Evolutionary conservation across 2,329 filamentous ascomycete species (phyloP).

Genomic region (Exophiala mesophila): DNA sequence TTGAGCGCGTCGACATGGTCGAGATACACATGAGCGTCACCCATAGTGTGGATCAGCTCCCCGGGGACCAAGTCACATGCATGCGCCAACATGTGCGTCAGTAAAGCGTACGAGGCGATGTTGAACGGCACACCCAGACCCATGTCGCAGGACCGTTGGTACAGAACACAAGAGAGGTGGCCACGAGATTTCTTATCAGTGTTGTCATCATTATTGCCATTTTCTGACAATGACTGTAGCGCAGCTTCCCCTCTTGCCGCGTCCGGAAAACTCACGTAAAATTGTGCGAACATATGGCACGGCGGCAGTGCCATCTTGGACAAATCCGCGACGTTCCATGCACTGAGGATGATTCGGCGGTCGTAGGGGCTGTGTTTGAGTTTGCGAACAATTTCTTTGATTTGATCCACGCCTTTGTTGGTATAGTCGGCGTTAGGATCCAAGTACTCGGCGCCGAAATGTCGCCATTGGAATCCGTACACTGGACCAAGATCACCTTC

Average conservation of each 20-base stretch:
- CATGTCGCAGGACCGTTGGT: slow-evolving; percentile 95
- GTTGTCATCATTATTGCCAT: slow-evolving; percentile 2
- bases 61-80: slow-evolving; percentile 80
- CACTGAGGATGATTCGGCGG: slow-evolving; percentile 79
- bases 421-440: slow-evolving; percentile 76
- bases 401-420: slow-evolving; percentile 85
- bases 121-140: slow-evolving; percentile 97
- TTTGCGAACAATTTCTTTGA: slow-evolving; percentile 85
- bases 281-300: slow-evolving; percentile 97
- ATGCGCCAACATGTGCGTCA: slow-evolving; percentile 93
- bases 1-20: slow-evolving; percentile 87
- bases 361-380: slow-evolving; percentile 80
- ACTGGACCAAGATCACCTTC: slow-evolving; percentile 90
- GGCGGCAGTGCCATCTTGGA: slow-evolving; percentile 86
- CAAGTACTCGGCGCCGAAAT: slow-evolving; percentile 88
- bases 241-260: slow-evolving; percentile 27
- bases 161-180: slow-evolving; percentile 78
- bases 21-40: slow-evolving; percentile 92
- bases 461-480: slow-evolving; percentile 98
- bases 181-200: slow-evolving; percentile 50
- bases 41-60: slow-evolving; percentile 90
- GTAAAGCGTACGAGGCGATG: slow-evolving; percentile 86
- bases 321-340: slow-evolving; percentile 89
- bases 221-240: slow-evolving; percentile 10
- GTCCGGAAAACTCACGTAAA: slow-evolving; percentile 77